Base-by-base conservation (phyloP, 345 rosid genomes). In the Nephelium lappaceum region DNA sequence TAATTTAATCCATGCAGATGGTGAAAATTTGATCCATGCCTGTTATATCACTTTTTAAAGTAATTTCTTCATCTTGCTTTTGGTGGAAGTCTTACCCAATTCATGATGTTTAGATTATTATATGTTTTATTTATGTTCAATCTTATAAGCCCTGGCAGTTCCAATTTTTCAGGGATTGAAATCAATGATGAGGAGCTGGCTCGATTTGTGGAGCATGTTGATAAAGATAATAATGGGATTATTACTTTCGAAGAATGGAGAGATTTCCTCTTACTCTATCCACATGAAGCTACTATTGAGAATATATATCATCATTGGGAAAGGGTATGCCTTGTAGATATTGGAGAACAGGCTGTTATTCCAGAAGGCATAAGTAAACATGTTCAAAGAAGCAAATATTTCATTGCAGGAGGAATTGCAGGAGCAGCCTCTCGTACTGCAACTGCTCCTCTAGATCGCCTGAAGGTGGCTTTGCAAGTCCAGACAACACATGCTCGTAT, bases 191-290 rank as follows among this genome's bases (percentile, higher is more conserved):
- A 88, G 80, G 94, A 96, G 76, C 93, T 96, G 58, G 95, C 94
- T 18, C 91, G 82, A 73, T 96, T 96, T 83, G 91, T 96, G 76
- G 98, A 96, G 83, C 98, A 93, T 85, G 98, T 96, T 67, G 99
- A 96, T 72, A 92, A 96, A 90, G 99, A 93, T 84, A 96, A 93
- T 42, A 91, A 94, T 77, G 99, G 99, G 31, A 93, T 89, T 67
- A 96, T 96, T 80, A 96, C 97, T 15, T 96, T 96, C 73, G 94
- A 94, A 78, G 99, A 96, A 86, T 96, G 99, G 99, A 91, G 99
- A 79, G 99, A 96, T 82, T 96, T 96, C 82, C 98, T 96, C 64
- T 85, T 94, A 71, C 91, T 96, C 11, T 92, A 91, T 82, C 99
- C 98, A 41, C 99, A 96, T 47, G 99, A 96, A 83, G 97, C 97